Base-by-base conservation (phyloP, 441 rosid species). In the Arabidopsis lyrata region DNA sequence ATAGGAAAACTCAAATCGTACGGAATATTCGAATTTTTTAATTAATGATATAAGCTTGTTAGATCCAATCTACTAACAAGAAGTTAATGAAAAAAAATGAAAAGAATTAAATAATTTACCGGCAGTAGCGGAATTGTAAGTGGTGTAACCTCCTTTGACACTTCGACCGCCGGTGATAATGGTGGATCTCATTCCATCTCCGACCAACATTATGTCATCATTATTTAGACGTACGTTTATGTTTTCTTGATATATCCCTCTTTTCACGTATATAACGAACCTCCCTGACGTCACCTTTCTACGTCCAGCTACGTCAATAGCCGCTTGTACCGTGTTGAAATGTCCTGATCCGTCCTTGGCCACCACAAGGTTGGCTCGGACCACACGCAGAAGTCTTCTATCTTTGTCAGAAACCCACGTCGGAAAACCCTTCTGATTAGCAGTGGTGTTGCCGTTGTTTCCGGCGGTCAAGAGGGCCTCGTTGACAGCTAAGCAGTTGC, bases 71-170 rank as follows among this genome's bases (percentile, higher is more conserved):
- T 50, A 54, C 44, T 58, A 70, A 31, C 29, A 62, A 52, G 8
- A 15, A 16, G 11, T 12, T 14, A n/a, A 29, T 31, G 29, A 16
- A 22, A n/a, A n/a, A 41, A 22, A 47, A 64, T n/a, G 5, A 45
- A 53, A 59, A 3, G 16, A 24, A 29, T 31, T 31, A 45, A 27
- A 34, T 27, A 42, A 55, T 1, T 79, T 83, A 90, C 99, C 97
- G 7, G 83, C 95, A 60, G 99, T 95, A 44, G 97, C 99, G 58
- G 97, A 90, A 60, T 77, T 89, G 72, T 81, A 95, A 11, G 97
- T 92, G 48, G 99, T 92, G 80, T 80, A 92, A 54, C 98, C 96
- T 42, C 81, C 87, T 13, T 61, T 70, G 66, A 88, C 97, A 72
- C 98, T 95, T 14, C 88, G 81, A 74, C 77, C 77, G 18, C 90